Evolutionary conservation across 768 basidiomycete species (phyloP).

Genomic region (Lentinula sp.): DNA sequence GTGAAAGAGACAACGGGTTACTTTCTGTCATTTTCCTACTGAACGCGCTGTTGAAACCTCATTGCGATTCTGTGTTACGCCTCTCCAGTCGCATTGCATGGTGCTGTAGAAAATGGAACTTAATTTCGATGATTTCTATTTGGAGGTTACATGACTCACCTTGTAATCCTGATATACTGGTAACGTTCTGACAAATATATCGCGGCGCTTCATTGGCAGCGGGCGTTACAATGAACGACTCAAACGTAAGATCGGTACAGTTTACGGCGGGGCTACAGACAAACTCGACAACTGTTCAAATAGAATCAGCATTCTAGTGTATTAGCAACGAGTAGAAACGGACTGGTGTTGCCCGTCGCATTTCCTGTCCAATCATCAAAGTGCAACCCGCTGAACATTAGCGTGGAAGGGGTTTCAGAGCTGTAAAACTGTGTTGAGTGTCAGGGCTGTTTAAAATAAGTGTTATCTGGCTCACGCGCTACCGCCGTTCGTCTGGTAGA

Average conservation of each 20-base stretch:
- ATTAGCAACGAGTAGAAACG: conserved; percentile 7
- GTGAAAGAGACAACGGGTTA: too few species aligned
- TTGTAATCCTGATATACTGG: conserved; percentile 25
- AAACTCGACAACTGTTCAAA: conserved; percentile 36
- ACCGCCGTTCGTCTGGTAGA: conserved; percentile 48
- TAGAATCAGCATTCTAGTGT: background rate
- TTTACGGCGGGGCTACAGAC: conserved; percentile 43
- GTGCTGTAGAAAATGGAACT: background rate
- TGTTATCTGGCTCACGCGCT: conserved; percentile 26
- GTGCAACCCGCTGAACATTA: conserved; percentile 39
- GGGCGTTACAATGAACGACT: conserved; percentile 30
- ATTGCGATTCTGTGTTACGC: too few species aligned
- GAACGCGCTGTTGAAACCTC: too few species aligned
- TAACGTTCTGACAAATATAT: conserved; percentile 43
- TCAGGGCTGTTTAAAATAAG: background rate
- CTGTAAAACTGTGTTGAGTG: conserved; percentile 18
- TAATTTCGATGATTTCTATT: background rate
- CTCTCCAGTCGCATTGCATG: conserved; percentile 2
- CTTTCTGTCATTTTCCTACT: background rate
- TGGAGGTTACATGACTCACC: background rate
- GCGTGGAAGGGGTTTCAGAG: conserved; percentile 40
- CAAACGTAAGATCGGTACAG: conserved; percentile 38
- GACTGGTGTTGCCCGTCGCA: conserved; percentile 31
- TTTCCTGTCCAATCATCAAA: conserved; percentile 46
- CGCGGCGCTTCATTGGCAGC: conserved; percentile 28